phyloP scores from a whole-genome alignment of 202 grass and related monocot species.

The Elaeis oleifera region DNA sequence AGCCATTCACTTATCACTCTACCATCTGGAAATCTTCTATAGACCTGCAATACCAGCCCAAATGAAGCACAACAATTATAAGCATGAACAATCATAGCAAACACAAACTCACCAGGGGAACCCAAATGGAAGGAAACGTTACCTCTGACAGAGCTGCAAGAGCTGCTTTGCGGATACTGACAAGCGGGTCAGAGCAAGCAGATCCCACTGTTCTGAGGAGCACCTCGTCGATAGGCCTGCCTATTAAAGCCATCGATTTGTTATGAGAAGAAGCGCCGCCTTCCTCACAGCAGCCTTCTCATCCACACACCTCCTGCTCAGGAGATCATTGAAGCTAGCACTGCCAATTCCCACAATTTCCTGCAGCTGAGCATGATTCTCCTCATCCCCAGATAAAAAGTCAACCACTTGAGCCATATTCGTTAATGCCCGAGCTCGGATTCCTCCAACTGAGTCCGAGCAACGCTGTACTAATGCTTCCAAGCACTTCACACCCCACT shows the following conservation, averaged over 20 bases:
- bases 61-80: neutral
- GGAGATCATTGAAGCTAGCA: slow-evolving; percentile 49
- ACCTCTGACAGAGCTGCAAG: slow-evolving; percentile 84
- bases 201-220: slow-evolving; percentile 55
- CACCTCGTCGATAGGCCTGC: slow-evolving; percentile 48
- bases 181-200: slow-evolving; percentile 79
- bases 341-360: slow-evolving; percentile 37
- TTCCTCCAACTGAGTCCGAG: slow-evolving; percentile 44
- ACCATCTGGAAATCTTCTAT: slow-evolving; percentile 61
- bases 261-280: slow-evolving; percentile 63
- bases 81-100: no score
- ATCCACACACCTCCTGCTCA: slow-evolving; percentile 67
- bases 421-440: slow-evolving; percentile 61
- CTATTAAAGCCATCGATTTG: slow-evolving; percentile 55
- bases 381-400: slow-evolving; percentile 43
- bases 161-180: slow-evolving; percentile 90
- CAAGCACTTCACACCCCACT: slow-evolving; percentile 51
- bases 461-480: slow-evolving; percentile 58
- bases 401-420: slow-evolving; percentile 61
- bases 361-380: slow-evolving; percentile 29
- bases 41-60: slow-evolving; percentile 29
- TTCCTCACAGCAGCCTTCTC: slow-evolving; percentile 91
- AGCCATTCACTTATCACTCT: slow-evolving; percentile 80
- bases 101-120: no score
- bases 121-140: slow-evolving; percentile 9